These are phyloP conservation scores for Pseudotulostoma volvatum DNA, from an alignment of 495 filamentous ascomycete species.

Conservation along the genomic window DNA sequence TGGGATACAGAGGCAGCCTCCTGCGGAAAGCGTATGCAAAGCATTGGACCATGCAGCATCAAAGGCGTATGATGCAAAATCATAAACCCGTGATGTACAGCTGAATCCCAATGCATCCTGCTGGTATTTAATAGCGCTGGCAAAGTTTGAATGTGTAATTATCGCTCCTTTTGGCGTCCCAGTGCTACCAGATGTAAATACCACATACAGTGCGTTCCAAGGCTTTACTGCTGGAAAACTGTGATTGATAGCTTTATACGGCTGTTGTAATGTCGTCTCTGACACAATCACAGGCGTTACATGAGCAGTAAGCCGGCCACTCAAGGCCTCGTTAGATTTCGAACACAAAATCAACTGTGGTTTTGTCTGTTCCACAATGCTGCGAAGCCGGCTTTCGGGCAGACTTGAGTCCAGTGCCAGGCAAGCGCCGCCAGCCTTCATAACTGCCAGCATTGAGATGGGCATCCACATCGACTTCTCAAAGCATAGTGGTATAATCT, in stretches of 20 bases:
- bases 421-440: constrained; percentile 32
- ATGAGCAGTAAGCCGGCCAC: too few relatives aligned
- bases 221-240: too few relatives aligned
- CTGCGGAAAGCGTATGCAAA: constrained; percentile 2
- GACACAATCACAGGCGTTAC: too few relatives aligned
- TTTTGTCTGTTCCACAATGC: constrained; percentile 11
- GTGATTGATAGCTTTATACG: too few relatives aligned
- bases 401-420: constrained; percentile 4
- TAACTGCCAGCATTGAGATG: constrained; percentile 26
- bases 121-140: constrained; percentile 1
- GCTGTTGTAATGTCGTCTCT: too few relatives aligned
- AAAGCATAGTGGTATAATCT: constrained; percentile 34
- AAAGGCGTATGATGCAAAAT: constrained; percentile 10
- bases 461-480: constrained; percentile 36
- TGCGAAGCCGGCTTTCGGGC: constrained; percentile 2
- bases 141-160: constrained; percentile 27
- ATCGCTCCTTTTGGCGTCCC: constrained; percentile 32
- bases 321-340: too few relatives aligned
- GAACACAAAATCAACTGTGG: too few relatives aligned
- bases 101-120: background rate
- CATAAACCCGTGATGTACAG: constrained; percentile 1
- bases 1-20: constrained; percentile 7
- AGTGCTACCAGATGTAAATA: constrained; percentile 32
- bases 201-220: too few relatives aligned
- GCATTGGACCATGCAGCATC: constrained; percentile 3